Base-by-base conservation (phyloP, 2,329 filamentous ascomycete species). In the Geosmithia putterillii region DNA sequence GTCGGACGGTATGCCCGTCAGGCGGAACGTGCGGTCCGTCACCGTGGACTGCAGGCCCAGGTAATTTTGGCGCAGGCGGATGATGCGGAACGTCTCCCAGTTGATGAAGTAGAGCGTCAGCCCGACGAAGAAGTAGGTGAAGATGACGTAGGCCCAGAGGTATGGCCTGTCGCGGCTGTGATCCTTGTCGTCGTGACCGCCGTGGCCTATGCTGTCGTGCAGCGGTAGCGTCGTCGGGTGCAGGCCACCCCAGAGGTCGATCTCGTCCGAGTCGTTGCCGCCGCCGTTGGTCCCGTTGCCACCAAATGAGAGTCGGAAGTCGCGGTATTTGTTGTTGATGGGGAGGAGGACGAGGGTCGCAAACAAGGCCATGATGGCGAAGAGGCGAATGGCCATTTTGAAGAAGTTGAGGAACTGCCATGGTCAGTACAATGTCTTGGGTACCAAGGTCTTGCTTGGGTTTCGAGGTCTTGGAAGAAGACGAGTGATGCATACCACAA, bases 31-130 rank as follows among this genome's bases (percentile, higher is more conserved):
- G 25, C 89, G 80, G 62, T 98, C 92, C 1, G 92, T 96, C 42
- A 95, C 78, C n/a, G 90, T 96, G 0, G 85, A 89, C 61, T 96
- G 90, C 19, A 82, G 87, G 12, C 92, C 92, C 9, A 98, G 73
- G 57, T 95, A 98, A 46, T 88, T 80, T 60, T 98, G 92, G 20
- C 92, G 74, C 23, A 90, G 76, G 45, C 81, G 76, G 50, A 96
- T 94, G 42, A 98, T 83, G 46, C 80, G 83, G 51, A 83, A 78
- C 0, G 92, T 96, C 62, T 95, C 83, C 37, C 74, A 74, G 46
- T 90, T 79, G 53, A 96, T 79, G 51, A 90, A 76, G 57, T 89
- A 94, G 12, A 95, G 67, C 0, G 86, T 84, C 37, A 96, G 64
- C 2, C 70, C 77, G 6, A 83, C 90, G 60, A 96, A 98, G 42